Base-by-base conservation (phyloP, 164 flowering plant species). In the Dillenia suffruticosa region DNA sequence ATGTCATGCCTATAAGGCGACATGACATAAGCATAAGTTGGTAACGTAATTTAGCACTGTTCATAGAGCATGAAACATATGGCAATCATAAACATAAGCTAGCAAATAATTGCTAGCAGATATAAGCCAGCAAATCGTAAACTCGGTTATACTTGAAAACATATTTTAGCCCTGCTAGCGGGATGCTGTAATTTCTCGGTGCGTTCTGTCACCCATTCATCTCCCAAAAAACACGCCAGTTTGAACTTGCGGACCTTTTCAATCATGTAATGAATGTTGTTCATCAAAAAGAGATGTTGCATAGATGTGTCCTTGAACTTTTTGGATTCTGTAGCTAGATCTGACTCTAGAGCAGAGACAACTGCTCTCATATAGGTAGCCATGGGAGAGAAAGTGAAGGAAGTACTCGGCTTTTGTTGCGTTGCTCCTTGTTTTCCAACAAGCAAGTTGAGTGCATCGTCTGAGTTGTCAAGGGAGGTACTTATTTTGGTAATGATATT, bases 231-330 rank as follows among this genome's bases (percentile, higher is more conserved):
- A 0, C 44, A 49, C 56, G 74, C 57, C 47, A 85, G 78, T 24
- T 82, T 72, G 4, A 90, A 81, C 17, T 44, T 51, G 62, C 72
- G 71, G 8, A 80, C 80, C 73, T 85, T 87, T 16, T 77, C 70
- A 8, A 74, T 85, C 71, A 85, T 82, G 82, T 87, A 87, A 59
- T 79, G 78, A 44, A 79, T 64, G 63, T 87, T 87, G 70, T 87
- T 87, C 89, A 89, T 80, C 58, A 89, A 59, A 65, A 91, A 88
- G 10, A 91, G 65, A 50, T 82, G 80, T 49, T 66, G 74, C 51
- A 88, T 54, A n/a, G 96, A 58, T 2, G 3, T 65, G 65, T 88
- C 86, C 70, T 51, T 81, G 81, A 85, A 91, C 44, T 85, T 46
- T 17, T 61, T 68, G 32, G 91, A 74, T 54, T 79, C 87, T 12